Conservation (phyloP, 108 stramenopile species). For the Bacterosira constricta region DNA sequence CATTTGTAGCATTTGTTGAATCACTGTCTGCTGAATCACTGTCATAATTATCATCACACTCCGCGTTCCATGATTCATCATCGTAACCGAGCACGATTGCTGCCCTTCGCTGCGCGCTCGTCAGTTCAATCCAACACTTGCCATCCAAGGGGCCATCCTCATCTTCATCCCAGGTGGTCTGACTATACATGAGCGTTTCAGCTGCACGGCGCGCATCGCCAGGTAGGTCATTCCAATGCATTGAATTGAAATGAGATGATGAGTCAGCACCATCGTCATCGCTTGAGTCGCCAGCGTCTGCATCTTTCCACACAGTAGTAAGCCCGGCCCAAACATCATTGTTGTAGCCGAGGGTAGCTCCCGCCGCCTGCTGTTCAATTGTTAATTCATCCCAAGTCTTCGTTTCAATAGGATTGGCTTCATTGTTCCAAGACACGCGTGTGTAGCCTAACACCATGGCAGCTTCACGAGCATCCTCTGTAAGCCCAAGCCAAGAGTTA, state of each 20-base stretch:
- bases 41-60: no score
- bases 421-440: not conserved
- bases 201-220: constrained; percentile 7
- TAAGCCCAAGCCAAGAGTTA: not conserved
- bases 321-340: constrained; percentile 39
- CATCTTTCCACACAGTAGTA: constrained; percentile 3
- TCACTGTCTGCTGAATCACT: no score
- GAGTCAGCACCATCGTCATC: not conserved
- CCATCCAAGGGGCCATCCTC: not conserved
- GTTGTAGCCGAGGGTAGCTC: constrained; percentile 50
- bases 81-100: constrained; percentile 25
- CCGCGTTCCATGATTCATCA: not conserved
- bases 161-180: not conserved
- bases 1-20: no score
- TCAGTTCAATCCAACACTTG: constrained; percentile 3
- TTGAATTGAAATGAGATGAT: not conserved
- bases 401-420: constrained; percentile 22
- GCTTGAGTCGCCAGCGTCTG: not conserved
- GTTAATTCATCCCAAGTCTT: constrained; percentile 53
- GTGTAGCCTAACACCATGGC: constrained; percentile 15
- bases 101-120: constrained; percentile 9
- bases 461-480: constrained; percentile 6
- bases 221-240: constrained; percentile 8
- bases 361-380: constrained; percentile 45
- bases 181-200: constrained; percentile 1